Evolutionary conservation across 108 stramenopile genomes (phyloP), one percentile per base, ranked within the genome.

Genomic region (Skeletonema tropicum): DNA sequence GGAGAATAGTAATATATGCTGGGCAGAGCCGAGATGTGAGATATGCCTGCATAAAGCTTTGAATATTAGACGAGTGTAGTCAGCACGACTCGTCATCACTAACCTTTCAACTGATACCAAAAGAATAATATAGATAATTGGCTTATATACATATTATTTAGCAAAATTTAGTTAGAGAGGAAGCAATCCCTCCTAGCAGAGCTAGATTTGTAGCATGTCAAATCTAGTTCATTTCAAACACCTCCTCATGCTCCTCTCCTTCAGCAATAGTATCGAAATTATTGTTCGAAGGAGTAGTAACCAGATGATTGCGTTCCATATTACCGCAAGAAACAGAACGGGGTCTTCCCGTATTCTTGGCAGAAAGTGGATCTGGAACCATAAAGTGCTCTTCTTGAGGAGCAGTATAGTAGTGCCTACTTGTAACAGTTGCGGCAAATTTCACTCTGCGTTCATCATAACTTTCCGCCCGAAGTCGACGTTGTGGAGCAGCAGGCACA

Each of bases 381-480:
- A 55, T 55, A 6, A 55, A 55, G 52, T 55, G 52, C 21, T 55
- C 52, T 55, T 25, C 21, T n/a, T 55, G 52, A 55, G 52, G 52
- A 55, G 52, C 52, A 0, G 52, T 15, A 23, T 55, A 55, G 52
- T 55, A 55, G 23, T 55, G 52, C n/a, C 52, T 55, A 55, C 52
- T 55, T 55, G 52, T 23, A 2, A 55, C 21, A 8, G 52, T 55
- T 55, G 52, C 23, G 9, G 52, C 52, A 55, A 55, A 55, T 25
- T 55, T 55, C 7, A 55, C 52, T 14, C 33, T 55, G 32, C 68
- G 49, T 15, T 69, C 68, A 36, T 69, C 68, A 29, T 57, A 69
- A 33, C 68, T 69, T 32, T 57, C 68, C 17, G 68, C 42, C 10
- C 68, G 68, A 17, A 57, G 32, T 31, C 66, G 66, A 69, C 49